Base-by-base conservation (phyloP, 257 asterid species). In the Rauvolfia tetraphylla region DNA sequence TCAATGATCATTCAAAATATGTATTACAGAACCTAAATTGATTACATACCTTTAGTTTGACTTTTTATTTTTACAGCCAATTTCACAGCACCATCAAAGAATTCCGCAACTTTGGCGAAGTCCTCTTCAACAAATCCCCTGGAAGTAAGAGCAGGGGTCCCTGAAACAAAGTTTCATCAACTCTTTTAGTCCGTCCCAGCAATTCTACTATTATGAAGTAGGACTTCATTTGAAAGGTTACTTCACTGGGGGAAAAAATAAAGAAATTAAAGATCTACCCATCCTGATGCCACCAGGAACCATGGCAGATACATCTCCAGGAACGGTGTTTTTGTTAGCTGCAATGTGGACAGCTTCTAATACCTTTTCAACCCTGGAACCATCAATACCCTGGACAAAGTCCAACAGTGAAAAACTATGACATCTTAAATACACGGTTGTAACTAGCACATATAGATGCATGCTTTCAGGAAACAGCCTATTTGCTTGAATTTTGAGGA, bases 211-310 rank as follows among this genome's bases (percentile, higher is more conserved):
- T n/a, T n/a, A 34, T 23, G 10, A 73, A 34, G 25, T 27, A 51
- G 65, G 36, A 53, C 17, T 27, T 51, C 38, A 70, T 44, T 23
- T 14, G 54, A 18, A 51, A 51, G 57, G 57, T 14, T 14, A 51
- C 53, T 46, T 46, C 53, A 46, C 10, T 46, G 51, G 2, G 6
- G 23, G 57, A 51, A 61, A 25, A 76, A 42, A 59, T 22, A 29
- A 31, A 7, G 13, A 25, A 6, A 11, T n/a, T n/a, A 2, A 56
- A 62, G 62, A 57, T 12, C 36, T 82, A 92, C 96, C 97, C 97
- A 92, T 92, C 74, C 98, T 85, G 87, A 92, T 92, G 87, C 98
- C 98, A 76, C 97, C 98, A 41, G 97, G 98, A 84, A 92, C 97
- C 96, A 92, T 92, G 78, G 98, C 98, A 34, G 97, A 91, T 49